Conservation (phyloP, 805 yeast genomes). For the Saccharomyces paradoxus region DNA sequence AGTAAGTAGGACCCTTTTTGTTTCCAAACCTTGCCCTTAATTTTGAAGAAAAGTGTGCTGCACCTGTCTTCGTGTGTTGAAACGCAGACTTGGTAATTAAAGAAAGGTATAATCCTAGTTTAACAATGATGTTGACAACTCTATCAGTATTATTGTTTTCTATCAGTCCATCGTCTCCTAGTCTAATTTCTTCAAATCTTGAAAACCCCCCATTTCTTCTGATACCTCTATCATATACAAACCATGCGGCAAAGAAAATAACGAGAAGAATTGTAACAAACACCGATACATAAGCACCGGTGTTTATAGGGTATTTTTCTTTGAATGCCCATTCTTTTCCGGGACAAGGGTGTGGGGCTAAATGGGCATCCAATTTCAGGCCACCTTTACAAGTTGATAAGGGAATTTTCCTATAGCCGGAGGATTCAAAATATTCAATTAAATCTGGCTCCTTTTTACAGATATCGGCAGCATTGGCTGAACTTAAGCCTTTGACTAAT, state of each 20-base stretch:
- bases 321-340: constrained; percentile 65
- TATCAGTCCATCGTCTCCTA: constrained; percentile 63
- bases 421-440: constrained; percentile 73
- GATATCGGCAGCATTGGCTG: constrained; percentile 53
- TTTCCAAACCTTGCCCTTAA: constrained; percentile 21
- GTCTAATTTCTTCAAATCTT: constrained; percentile 76
- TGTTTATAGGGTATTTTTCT: constrained; percentile 46
- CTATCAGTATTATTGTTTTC: constrained; percentile 57
- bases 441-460: constrained; percentile 48
- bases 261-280: constrained; percentile 47
- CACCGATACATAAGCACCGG: constrained; percentile 45
- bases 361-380: constrained; percentile 49
- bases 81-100: constrained; percentile 31
- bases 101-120: constrained; percentile 42
- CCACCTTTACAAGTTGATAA: constrained; percentile 84
- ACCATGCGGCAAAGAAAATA: constrained; percentile 48
- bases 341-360: constrained; percentile 71
- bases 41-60: constrained; percentile 7
- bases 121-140: constrained; percentile 50
- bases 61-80: constrained; percentile 13
- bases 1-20: constrained; percentile 29
- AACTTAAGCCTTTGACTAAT: constrained; percentile 63
- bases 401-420: constrained; percentile 87
- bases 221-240: constrained; percentile 74
- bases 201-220: constrained; percentile 69